Evolutionary conservation across 768 basidiomycete species (phyloP).

Genomic region (Leucocoprinus leucothites): DNA sequence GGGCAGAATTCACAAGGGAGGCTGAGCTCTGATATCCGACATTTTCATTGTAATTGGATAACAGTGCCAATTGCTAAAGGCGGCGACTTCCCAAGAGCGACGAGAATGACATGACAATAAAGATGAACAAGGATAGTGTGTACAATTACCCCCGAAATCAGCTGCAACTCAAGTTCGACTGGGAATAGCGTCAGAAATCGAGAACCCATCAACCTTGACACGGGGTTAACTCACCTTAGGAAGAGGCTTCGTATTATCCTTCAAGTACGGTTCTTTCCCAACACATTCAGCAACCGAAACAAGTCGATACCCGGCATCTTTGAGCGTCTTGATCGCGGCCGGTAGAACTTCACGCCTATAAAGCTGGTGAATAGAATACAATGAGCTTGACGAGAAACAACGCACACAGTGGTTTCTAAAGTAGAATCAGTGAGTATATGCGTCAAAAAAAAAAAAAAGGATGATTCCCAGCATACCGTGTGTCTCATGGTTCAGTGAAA

Average conservation of each 20-base stretch:
- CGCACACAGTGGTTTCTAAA: slow-evolving; percentile 14
- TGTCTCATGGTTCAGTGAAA: slow-evolving; percentile 35
- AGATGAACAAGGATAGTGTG: no score
- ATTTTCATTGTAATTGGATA: no score
- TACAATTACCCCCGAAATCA: no score
- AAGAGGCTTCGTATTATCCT: slow-evolving; percentile 2
- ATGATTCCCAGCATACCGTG: slow-evolving; percentile 18
- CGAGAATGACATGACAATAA: no score
- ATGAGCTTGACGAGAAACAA: background rate
- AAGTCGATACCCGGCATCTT: slow-evolving; percentile 18
- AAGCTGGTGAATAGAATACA: background rate
- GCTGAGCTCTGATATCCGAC: no score
- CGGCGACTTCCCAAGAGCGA: no score
- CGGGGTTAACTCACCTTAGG: background rate
- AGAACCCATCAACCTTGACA: no score
- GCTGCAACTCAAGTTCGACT: no score
- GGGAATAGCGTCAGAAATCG: no score
- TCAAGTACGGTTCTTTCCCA: slow-evolving; percentile 10
- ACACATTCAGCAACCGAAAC: slow-evolving; percentile 15
- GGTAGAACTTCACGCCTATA: slow-evolving; percentile 26
- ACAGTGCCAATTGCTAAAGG: no score
- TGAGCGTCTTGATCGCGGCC: slow-evolving; percentile 31
- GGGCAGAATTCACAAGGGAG: no score
- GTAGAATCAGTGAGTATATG: background rate
- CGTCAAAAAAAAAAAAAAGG: background rate